Conservation (phyloP, 257 asterid species). For the Ocimum tenuiflorum region DNA sequence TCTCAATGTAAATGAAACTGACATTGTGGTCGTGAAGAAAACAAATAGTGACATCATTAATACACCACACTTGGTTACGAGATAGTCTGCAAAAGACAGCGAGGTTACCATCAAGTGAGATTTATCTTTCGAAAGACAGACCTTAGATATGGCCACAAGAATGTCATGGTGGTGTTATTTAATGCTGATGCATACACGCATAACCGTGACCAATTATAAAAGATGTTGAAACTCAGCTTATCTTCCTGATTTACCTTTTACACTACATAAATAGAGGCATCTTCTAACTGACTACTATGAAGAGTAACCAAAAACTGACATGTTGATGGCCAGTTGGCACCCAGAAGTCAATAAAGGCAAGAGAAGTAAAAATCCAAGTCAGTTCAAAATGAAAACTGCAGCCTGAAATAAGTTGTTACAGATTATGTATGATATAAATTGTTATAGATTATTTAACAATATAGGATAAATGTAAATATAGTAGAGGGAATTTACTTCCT, state of each 20-base stretch:
- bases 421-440: too few species aligned
- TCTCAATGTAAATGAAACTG: conserved; percentile 95
- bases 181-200: too few species aligned
- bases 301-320: conserved; percentile 13
- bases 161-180: not conserved
- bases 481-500: too few species aligned
- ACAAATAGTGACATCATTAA: conserved; percentile 98
- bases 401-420: not conserved
- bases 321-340: not conserved
- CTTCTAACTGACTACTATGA: not conserved
- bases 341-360: not conserved
- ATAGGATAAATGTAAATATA: too few species aligned
- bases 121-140: not conserved
- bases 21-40: conserved; percentile 98
- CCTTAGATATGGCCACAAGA: conserved; percentile 1
- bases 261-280: not conserved
- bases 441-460: too few species aligned
- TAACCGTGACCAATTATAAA: not conserved
- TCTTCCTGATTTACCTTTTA: not conserved
- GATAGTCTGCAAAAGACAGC: conserved; percentile 67
- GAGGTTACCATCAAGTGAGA: conserved; percentile 5
- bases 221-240: conserved; percentile 6
- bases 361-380: not conserved
- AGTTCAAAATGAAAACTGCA: conserved; percentile 1
- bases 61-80: conserved; percentile 95